phyloP scores from a whole-genome alignment of 345 rosid species.

The Stellera chamaejasme region DNA sequence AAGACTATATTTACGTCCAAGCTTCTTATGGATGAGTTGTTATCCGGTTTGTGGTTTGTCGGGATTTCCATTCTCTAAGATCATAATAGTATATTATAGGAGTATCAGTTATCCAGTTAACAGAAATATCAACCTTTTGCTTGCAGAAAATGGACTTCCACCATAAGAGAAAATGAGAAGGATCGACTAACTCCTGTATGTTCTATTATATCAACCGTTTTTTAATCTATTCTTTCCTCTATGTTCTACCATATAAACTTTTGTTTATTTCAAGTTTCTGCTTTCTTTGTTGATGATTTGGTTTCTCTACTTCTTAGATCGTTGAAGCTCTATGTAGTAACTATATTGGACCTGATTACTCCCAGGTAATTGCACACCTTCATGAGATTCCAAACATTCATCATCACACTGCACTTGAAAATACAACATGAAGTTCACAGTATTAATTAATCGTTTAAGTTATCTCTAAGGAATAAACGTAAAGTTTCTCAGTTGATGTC shows the following conservation, averaged over 20 bases:
- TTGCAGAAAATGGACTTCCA: conserved; percentile 86
- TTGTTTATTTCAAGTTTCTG: conserved; percentile 7
- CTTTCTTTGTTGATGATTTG: conserved; percentile 6
- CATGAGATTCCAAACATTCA: conserved; percentile 4
- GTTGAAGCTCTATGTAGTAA: conserved; percentile 71
- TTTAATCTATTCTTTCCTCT: conserved; percentile 38
- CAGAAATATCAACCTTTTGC: conserved; percentile 8
- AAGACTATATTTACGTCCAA: background rate
- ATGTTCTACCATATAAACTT: conserved; percentile 24
- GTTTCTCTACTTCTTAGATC: conserved; percentile 35
- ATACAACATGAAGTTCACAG: too few relatives aligned
- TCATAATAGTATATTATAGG: background rate
- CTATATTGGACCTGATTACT: conserved; percentile 86
- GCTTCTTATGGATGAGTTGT: background rate
- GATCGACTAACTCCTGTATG: conserved; percentile 89
- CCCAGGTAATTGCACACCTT: conserved; percentile 46
- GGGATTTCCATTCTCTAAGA: background rate
- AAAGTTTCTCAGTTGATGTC: too few relatives aligned
- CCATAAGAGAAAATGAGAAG: conserved; percentile 71
- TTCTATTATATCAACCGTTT: conserved; percentile 11
- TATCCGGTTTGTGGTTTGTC: background rate
- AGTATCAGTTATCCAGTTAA: conserved; percentile 5
- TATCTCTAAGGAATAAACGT: too few relatives aligned
- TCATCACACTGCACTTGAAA: too few relatives aligned
- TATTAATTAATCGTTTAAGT: too few relatives aligned